Conservation (phyloP, 768 basidiomycete genomes). For the Dioszegia crocea region DNA sequence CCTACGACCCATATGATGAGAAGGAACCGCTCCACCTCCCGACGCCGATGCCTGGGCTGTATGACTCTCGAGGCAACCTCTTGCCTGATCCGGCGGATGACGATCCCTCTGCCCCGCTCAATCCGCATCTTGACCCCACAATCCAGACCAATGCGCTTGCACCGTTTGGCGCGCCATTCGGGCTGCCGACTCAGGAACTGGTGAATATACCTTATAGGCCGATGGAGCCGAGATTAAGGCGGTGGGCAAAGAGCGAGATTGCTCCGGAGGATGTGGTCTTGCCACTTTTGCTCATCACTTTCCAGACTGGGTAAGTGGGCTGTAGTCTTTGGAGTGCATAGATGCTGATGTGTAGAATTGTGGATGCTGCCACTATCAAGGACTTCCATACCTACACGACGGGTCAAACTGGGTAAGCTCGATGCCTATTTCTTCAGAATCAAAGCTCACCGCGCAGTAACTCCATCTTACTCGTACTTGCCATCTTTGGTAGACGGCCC, state of each 20-base stretch:
- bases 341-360: constrained; percentile 5
- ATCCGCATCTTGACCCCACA: neutral
- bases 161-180: neutral
- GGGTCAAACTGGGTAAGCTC: constrained; percentile 7
- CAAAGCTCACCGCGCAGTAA: neutral
- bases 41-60: constrained; percentile 7
- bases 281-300: constrained; percentile 5
- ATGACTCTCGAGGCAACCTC: constrained; percentile 4
- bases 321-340: neutral
- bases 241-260: constrained; percentile 9
- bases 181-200: constrained; percentile 7
- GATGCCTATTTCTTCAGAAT: neutral
- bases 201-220: constrained; percentile 11
- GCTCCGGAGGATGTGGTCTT: constrained; percentile 9
- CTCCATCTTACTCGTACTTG: constrained; percentile 7
- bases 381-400: constrained; percentile 10
- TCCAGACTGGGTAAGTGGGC: constrained; percentile 7
- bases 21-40: neutral
- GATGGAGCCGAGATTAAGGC: constrained; percentile 5
- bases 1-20: constrained; percentile 5
- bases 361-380: constrained; percentile 9
- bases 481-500: constrained; percentile 3
- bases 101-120: neutral
- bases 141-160: constrained; percentile 7
- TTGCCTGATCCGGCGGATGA: constrained; percentile 6